Base-by-base conservation (phyloP, 148 eudicot genomes). In the Cornus kousa region DNA sequence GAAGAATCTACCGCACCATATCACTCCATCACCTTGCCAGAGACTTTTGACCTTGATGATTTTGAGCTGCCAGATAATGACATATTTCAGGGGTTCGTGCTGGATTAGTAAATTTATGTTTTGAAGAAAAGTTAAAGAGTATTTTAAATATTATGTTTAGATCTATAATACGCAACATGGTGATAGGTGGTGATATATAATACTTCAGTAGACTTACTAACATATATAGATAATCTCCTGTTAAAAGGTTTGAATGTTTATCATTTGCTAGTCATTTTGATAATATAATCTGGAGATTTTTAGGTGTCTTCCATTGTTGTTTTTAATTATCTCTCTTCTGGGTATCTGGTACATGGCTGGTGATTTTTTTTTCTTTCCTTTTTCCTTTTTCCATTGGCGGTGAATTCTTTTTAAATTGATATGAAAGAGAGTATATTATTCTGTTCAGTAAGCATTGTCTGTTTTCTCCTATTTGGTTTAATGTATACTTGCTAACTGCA, bases 1-100 rank as follows among this genome's bases (percentile, higher is more conserved):
- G 99, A 95, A 84, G 92, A 93, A 81, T 89, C 99, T 43, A 93
- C 92, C 82, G 99, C 99, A 24, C 99, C 98, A 17, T 93, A 93
- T 79, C 99, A 96, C 81, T 92, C 99, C 28, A 93, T 96, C 79
- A 93, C 99, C 68, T 85, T 96, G 80, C 99, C 99, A 16, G 99
- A 96, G 87, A 96, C 98, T 72, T 96, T 96, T 84, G 98, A 96
- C 88, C 98, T 96, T 77, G 99, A 96, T 82, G 98, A 93, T 79
- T 96, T 96, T 88, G 99, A 96, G 89, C 91, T 96, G 77, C 99
- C 99, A 31, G 97, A 93, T 69, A 88, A 83, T 83, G 97, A 93
- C 57, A 78, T 85, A 78, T 86, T 91, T 74, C 97, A 93, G 66
- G 97, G 97, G 98, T 95, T 68, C 19, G 90, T 91, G 28, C 48